Evolutionary conservation across 78 protist species (phyloP).

Genomic region (Cavenderia fasciculata): DNA sequence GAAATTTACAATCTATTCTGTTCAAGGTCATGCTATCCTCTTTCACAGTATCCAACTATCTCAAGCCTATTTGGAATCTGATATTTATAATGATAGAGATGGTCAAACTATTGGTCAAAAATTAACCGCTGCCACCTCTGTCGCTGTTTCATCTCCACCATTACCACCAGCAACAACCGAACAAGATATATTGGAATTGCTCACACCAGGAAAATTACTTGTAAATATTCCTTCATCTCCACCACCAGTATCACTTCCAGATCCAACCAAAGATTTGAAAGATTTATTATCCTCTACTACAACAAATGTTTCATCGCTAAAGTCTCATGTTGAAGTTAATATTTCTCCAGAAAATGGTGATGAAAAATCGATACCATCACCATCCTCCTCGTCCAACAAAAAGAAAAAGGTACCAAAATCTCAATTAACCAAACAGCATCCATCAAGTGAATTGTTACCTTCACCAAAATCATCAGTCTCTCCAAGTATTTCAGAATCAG

Average conservation of each 20-base stretch:
- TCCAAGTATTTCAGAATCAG: no score
- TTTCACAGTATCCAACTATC: background rate
- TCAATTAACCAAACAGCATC: no score
- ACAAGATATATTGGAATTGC: background rate
- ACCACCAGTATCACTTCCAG: conserved; percentile 67
- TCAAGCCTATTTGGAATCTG: background rate
- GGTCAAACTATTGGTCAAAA: background rate
- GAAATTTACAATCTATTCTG: conserved; percentile 13
- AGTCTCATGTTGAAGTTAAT: no score
- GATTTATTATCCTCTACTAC: no score
- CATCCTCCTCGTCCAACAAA: no score
- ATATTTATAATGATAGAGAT: background rate
- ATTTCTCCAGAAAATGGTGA: no score
- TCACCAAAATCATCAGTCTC: no score
- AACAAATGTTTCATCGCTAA: no score
- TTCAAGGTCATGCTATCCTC: conserved; percentile 5
- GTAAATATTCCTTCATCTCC: conserved; percentile 66
- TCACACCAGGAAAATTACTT: background rate
- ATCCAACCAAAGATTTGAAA: no score
- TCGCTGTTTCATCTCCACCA: background rate
- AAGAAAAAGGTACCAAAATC: no score
- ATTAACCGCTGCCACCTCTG: background rate
- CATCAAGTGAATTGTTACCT: no score
- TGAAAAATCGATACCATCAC: no score
- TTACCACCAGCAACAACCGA: background rate